phyloP scores from a whole-genome alignment of 192 early-diverging fungal genomes.

The Lobosporangium transversale region DNA sequence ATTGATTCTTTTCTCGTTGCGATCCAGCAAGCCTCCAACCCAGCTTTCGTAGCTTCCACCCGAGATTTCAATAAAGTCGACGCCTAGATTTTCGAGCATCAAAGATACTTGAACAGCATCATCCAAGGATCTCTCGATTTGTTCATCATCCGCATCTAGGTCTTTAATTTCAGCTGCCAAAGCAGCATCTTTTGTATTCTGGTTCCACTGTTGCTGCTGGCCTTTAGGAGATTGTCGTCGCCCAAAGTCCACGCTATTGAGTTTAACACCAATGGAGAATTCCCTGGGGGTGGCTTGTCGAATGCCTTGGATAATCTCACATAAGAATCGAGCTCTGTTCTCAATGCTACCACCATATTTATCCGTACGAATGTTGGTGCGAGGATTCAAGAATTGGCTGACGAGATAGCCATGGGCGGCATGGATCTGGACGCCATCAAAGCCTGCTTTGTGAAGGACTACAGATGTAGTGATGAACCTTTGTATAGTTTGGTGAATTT shows the following conservation, averaged over 20 bases:
- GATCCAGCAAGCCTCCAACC: no score
- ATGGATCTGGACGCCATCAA: slow-evolving; percentile 90
- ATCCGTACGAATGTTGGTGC: slow-evolving; percentile 87
- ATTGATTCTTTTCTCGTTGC: no score
- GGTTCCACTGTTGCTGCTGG: no score
- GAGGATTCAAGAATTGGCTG: slow-evolving; percentile 78
- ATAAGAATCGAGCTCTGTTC: slow-evolving; percentile 80
- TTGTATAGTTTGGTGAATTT: slow-evolving; percentile 51
- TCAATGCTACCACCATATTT: slow-evolving; percentile 90
- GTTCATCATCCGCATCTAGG: not conserved
- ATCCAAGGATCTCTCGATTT: slow-evolving; percentile 71
- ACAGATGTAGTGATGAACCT: slow-evolving; percentile 71
- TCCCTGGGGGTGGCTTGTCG: not conserved
- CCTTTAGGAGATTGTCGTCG: no score
- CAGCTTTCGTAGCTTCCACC: slow-evolving; percentile 69
- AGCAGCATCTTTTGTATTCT: no score
- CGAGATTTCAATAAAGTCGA: slow-evolving; percentile 89
- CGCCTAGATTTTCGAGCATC: slow-evolving; percentile 68
- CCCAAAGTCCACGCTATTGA: slow-evolving; percentile 70
- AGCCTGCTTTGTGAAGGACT: slow-evolving; percentile 80
- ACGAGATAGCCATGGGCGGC: slow-evolving; percentile 91
- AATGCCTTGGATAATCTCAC: slow-evolving; percentile 21
- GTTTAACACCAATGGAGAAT: slow-evolving; percentile 27
- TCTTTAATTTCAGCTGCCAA: no score
- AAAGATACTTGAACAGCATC: slow-evolving; percentile 72